A percentile compares a stretch with the other conserved stretches of the same genome.
phyloP scores from a whole-genome alignment of 2,329 filamentous ascomycete genomes.

The Colletotrichum tamarilloi region DNA sequence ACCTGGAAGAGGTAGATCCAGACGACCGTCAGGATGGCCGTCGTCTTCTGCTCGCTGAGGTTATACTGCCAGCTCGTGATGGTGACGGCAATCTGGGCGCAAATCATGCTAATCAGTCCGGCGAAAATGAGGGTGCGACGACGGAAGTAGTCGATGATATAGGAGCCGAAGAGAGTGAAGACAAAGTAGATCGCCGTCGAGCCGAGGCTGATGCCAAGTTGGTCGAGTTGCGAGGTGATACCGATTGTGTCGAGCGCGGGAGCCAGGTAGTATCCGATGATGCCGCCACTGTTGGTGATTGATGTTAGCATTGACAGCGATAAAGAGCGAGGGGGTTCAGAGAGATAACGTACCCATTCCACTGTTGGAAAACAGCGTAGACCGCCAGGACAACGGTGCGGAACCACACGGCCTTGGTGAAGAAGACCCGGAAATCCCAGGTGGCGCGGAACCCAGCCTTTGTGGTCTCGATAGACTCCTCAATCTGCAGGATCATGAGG shows the following conservation, averaged over 20 bases:
- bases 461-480: conserved; percentile 54
- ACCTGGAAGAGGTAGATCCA: conserved; percentile 62
- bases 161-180: conserved; percentile 54
- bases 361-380: conserved; percentile 59
- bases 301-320: not conserved
- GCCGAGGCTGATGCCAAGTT: conserved; percentile 56
- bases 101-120: conserved; percentile 48
- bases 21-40: conserved; percentile 54
- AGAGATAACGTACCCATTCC: conserved; percentile 39
- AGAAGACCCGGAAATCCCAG: conserved; percentile 59
- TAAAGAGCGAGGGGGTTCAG: too few species aligned
- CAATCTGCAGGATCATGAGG: conserved; percentile 54
- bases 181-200: conserved; percentile 57
- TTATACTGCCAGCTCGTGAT: conserved; percentile 60
- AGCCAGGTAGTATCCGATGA: conserved; percentile 54
- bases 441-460: conserved; percentile 48
- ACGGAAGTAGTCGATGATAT: conserved; percentile 54
- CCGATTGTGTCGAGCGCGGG: conserved; percentile 55
- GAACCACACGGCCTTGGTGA: conserved; percentile 55
- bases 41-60: conserved; percentile 42
- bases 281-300: conserved; percentile 48
- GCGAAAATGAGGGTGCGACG: conserved; percentile 52
- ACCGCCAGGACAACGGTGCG: conserved; percentile 55
- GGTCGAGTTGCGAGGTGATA: conserved; percentile 47
- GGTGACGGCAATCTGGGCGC: conserved; percentile 56